Base-by-base conservation (phyloP, 306 rosid genomes). In the Inga leiocalycina region DNA sequence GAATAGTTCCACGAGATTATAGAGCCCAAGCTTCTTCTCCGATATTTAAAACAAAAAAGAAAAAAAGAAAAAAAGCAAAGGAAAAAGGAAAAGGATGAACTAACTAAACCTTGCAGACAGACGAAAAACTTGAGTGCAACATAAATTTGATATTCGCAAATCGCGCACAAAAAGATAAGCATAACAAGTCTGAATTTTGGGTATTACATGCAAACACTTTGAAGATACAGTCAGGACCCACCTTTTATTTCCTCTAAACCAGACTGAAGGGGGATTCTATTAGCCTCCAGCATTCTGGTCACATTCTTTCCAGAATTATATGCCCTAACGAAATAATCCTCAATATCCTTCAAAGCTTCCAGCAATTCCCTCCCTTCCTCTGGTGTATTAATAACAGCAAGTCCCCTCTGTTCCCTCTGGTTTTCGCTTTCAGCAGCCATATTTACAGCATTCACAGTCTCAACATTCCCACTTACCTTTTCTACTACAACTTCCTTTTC, bases 231-330 rank as follows among this genome's bases (percentile, higher is more conserved):
- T 62, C 15, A 88, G 80, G 83, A 61, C 87, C 86, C 87, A 94
- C 99, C 99, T 94, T 94, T 92, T 4, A 92, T 90, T 86, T 92
- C 95, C 76, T 94, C 97, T 87, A 97, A 87, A 87, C 91, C 88
- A 86, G 97, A 89, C 79, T 90, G 99, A 79, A 94, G 86, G 57
- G 90, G 97, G 37, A 91, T 79, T 77, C 85, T 91, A 84, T 92
- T 94, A 89, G 97, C 98, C 86, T 94, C 99, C 39, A 97, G 87
- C 99, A 97, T 94, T 85, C 88, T 94, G 32, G 97, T 90, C 7
- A 97, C 93, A 77, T 85, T 92, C 84, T 89, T 85, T 41, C 97
- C 97, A 80, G 98, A 94, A 73, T 94, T 92, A 80, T 84, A 89
- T 81, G 97, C 98, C 88, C 91, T 90, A 3, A 86, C 35, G 64